Conservation (phyloP, 495 filamentous ascomycete genomes). For the Aspergillus sclerotioniger region DNA sequence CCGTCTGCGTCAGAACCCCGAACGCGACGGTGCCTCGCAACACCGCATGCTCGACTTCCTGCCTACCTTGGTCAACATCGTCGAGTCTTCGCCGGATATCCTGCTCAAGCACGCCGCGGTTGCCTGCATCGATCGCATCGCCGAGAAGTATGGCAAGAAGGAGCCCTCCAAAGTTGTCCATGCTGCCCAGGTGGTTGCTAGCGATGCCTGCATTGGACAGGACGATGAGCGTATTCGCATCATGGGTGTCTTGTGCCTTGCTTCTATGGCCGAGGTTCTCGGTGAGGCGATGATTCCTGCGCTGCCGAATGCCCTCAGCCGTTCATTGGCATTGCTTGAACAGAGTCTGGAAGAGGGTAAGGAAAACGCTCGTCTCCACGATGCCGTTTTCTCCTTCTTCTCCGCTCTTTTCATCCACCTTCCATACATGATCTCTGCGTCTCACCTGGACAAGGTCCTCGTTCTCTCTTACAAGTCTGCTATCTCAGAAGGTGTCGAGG, state of each 20-base stretch:
- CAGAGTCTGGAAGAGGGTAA: constrained; percentile 53
- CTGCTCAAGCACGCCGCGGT: constrained; percentile 78
- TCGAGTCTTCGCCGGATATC: constrained; percentile 66
- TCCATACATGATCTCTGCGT: constrained; percentile 78
- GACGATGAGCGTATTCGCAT: constrained; percentile 68
- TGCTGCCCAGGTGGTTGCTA: constrained; percentile 73
- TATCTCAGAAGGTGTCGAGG: constrained; percentile 52
- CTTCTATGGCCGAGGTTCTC: constrained; percentile 84
- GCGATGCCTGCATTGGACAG: constrained; percentile 70
- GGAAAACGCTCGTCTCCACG: constrained; percentile 63
- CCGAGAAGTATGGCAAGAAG: constrained; percentile 88
- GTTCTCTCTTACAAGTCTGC: constrained; percentile 67
- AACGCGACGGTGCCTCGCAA: constrained; percentile 62
- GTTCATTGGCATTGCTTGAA: constrained; percentile 65
- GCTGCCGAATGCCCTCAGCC: constrained; percentile 69
- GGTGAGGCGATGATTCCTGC: constrained; percentile 80
- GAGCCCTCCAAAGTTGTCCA: constrained; percentile 62
- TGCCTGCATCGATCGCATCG: constrained; percentile 83
- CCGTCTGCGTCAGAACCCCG: constrained; percentile 66
- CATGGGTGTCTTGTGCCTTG: constrained; percentile 82
- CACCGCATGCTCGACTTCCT: constrained; percentile 72
- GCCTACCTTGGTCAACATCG: constrained; percentile 68
- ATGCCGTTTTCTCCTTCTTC: constrained; percentile 76
- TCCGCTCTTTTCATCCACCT: constrained; percentile 74
- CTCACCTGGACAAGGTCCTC: constrained; percentile 68